Base-by-base conservation (phyloP, 352 stramenopile species). In the Pythium utonaiense region DNA sequence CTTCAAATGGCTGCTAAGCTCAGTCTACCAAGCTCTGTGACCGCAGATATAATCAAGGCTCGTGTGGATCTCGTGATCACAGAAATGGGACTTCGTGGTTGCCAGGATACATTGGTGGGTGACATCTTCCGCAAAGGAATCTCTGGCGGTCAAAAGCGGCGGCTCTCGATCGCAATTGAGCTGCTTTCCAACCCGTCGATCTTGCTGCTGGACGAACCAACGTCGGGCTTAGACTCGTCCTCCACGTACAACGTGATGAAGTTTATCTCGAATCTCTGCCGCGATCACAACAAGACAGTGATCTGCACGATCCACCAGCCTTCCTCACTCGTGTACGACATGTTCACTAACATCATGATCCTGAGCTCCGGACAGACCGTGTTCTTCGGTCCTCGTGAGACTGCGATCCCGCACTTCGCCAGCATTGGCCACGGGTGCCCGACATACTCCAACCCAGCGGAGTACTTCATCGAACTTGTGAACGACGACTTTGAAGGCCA, bases 181-280 rank as follows among this genome's bases (percentile, higher is more conserved):
- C 62, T 96, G 24, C 64, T 96, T 13, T 78, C 69, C 3, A 74
- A 82, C 53, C 87, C 89, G 16, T 71, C 62, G 1, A 75, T 96
- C 19, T 50, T 97, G 10, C 88, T 95, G 51, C 62, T 96, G 4
- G 88, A 96, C 53, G 83, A 96, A 57, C 81, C 85, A 9, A 90
- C 81, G 21, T 84, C 66, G 2, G 77, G 74, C 3, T 45, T 87
- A 1, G 74, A 87, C 60, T 86, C 76, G 34, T 70, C 66, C 19
- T 74, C 76, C 1, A 71, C 76, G 12, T 70, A 75, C 47, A 72
- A 78, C 41, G 62, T 82, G 24, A 78, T 85, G 66, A 69, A 82
- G 64, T 77, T 69, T 28, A 69, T 85, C 25, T 7, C 34, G 1
- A 69, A 68, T 3, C 67, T 82, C 0, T 79, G 70, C 49, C 36